These are phyloP conservation scores for Circinella minor DNA, from an alignment of 371 early-diverging fungal species.

Conservation along the genomic window DNA sequence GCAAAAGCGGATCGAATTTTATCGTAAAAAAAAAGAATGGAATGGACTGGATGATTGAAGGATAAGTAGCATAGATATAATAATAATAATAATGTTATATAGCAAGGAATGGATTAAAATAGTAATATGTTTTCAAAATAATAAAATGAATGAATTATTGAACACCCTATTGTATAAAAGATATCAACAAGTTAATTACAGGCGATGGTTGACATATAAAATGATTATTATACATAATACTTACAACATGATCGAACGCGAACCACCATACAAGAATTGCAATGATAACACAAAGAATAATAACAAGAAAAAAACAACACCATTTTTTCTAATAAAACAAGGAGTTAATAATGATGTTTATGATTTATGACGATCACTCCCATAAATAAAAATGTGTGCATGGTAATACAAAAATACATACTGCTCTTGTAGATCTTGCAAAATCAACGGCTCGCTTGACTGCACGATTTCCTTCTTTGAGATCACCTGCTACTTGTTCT, in stretches of 20 bases:
- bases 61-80: too few relatives aligned
- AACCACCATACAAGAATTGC: constrained; percentile 49
- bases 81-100: too few relatives aligned
- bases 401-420: constrained; percentile 22
- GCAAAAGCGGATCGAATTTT: too few relatives aligned
- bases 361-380: too few relatives aligned
- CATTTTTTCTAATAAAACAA: constrained; percentile 51
- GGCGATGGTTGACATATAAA: not conserved
- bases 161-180: too few relatives aligned
- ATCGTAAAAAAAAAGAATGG: too few relatives aligned
- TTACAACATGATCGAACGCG: constrained; percentile 30
- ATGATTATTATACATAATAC: not conserved
- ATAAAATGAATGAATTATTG: too few relatives aligned
- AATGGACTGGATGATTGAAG: too few relatives aligned
- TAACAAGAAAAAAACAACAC: constrained; percentile 49
- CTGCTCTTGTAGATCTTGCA: constrained; percentile 71
- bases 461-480: constrained; percentile 67
- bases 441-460: constrained; percentile 64
- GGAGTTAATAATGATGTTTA: not conserved
- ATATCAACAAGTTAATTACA: too few relatives aligned
- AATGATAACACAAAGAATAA: constrained; percentile 49
- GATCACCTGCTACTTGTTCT: constrained; percentile 59
- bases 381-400: not conserved
- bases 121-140: too few relatives aligned
- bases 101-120: too few relatives aligned